Conservation (phyloP, 305 asterid genomes). For the Plantago coronopus region DNA sequence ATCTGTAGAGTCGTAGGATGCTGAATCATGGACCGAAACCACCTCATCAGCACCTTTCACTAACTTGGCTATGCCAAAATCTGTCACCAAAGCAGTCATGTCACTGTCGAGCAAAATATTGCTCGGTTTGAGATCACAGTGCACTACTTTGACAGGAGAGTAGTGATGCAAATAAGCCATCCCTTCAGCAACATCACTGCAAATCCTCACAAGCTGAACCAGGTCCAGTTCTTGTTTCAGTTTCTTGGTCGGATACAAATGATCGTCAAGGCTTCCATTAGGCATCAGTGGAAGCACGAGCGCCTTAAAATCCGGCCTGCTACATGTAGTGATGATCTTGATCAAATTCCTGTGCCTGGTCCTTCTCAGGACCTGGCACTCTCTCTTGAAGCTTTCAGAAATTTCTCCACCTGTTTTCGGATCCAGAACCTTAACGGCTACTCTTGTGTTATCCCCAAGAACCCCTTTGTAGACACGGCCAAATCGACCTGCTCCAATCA, state of each 20-base stretch:
- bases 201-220: slow-evolving; percentile 53
- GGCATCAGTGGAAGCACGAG: slow-evolving; percentile 78
- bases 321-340: slow-evolving; percentile 68
- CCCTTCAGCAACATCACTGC: slow-evolving; percentile 82
- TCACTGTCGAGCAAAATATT: slow-evolving; percentile 73
- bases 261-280: slow-evolving; percentile 79
- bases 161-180: slow-evolving; percentile 73
- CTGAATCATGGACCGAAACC: slow-evolving; percentile 35
- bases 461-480: slow-evolving; percentile 76
- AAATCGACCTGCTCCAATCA: slow-evolving; percentile 65
- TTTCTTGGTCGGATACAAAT: slow-evolving; percentile 47
- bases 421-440: slow-evolving; percentile 53
- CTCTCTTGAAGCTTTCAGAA: slow-evolving; percentile 66
- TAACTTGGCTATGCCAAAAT: slow-evolving; percentile 71
- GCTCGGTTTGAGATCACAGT: slow-evolving; percentile 86
- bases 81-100: slow-evolving; percentile 71
- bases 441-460: slow-evolving; percentile 47
- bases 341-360: slow-evolving; percentile 76
- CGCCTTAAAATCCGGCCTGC: slow-evolving; percentile 79
- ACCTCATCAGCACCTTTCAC: slow-evolving; percentile 38
- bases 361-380: slow-evolving; percentile 65
- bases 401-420: slow-evolving; percentile 33
- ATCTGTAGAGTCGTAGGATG: slow-evolving; percentile 57
- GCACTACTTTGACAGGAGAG: slow-evolving; percentile 72
- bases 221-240: slow-evolving; percentile 34